A percentile compares a stretch with the other conserved stretches of the same genome.
Conservation (phyloP, 805 yeast genomes). For the Candida takata region DNA sequence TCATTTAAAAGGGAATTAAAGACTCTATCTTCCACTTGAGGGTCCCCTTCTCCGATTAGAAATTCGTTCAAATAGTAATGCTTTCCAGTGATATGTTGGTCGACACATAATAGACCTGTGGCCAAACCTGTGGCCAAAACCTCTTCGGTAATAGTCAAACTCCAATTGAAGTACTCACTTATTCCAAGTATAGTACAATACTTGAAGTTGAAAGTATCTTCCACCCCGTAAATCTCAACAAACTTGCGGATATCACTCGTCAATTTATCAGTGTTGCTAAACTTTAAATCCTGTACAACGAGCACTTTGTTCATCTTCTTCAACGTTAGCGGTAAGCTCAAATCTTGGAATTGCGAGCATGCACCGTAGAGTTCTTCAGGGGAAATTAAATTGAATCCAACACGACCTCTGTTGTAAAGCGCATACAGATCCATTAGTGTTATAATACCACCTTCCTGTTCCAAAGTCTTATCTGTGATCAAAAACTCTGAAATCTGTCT, state of each 20-base stretch:
- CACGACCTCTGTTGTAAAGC: constrained; percentile 56
- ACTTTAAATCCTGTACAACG: constrained; percentile 35
- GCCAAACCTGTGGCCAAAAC: constrained; percentile 55
- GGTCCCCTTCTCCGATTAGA: not conserved
- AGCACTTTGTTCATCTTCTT: constrained; percentile 30
- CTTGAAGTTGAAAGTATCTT: constrained; percentile 21
- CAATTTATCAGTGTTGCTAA: constrained; percentile 28
- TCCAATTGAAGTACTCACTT: constrained; percentile 46
- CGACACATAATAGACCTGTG: constrained; percentile 53
- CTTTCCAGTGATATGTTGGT: constrained; percentile 61
- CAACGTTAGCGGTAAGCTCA: constrained; percentile 51
- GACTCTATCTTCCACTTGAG: too few relatives aligned
- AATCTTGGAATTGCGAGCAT: constrained; percentile 44
- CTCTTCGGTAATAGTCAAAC: constrained; percentile 57
- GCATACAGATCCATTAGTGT: constrained; percentile 59
- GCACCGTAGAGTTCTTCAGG: constrained; percentile 64
- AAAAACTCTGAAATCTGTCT: constrained; percentile 75
- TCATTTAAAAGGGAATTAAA: too few relatives aligned
- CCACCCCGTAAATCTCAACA: constrained; percentile 25
- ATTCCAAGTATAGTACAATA: constrained; percentile 21
- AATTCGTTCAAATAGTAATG: constrained; percentile 49
- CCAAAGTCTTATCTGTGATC: constrained; percentile 35
- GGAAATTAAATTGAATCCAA: constrained; percentile 58
- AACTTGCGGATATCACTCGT: constrained; percentile 22
- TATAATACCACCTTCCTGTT: constrained; percentile 49